phyloP scores from a whole-genome alignment of 345 rosid species.

The Adansonia digitata region DNA sequence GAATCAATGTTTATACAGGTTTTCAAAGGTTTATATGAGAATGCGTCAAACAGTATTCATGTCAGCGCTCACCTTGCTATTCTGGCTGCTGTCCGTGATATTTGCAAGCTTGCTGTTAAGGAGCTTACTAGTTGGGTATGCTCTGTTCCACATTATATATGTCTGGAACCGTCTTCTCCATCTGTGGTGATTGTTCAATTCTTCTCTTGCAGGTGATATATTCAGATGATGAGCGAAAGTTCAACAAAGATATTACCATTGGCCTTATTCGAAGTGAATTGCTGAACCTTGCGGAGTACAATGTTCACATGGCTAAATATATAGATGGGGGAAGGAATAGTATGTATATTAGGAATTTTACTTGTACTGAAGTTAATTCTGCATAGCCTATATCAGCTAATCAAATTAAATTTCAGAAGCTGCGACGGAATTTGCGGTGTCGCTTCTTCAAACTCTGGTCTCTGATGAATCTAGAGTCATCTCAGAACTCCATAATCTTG shows the following conservation, averaged over 20 bases:
- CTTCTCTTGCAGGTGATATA: slow-evolving; percentile 63
- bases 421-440: slow-evolving; percentile 81
- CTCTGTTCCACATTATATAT: neutral
- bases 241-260: slow-evolving; percentile 83
- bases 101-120: slow-evolving; percentile 86
- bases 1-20: slow-evolving; percentile 37
- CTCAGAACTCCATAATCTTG: slow-evolving; percentile 90
- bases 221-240: slow-evolving; percentile 90
- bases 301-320: slow-evolving; percentile 85
- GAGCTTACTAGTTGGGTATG: slow-evolving; percentile 99
- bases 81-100: slow-evolving; percentile 86
- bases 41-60: slow-evolving; percentile 67
- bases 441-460: slow-evolving; percentile 76
- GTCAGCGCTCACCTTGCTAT: slow-evolving; percentile 75
- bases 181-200: neutral
- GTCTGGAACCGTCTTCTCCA: neutral
- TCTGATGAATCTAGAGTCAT: slow-evolving; percentile 75
- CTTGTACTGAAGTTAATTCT: neutral
- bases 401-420: slow-evolving; percentile 47
- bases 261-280: slow-evolving; percentile 82
- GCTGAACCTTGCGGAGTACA: slow-evolving; percentile 91
- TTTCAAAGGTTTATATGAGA: slow-evolving; percentile 83
- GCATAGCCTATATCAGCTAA: slow-evolving; percentile 1
- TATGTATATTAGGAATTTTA: slow-evolving; percentile 31
- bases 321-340: slow-evolving; percentile 96